These are phyloP conservation scores for Talaromyces liani DNA, from an alignment of 495 filamentous ascomycete species.

Conservation along the genomic window DNA sequence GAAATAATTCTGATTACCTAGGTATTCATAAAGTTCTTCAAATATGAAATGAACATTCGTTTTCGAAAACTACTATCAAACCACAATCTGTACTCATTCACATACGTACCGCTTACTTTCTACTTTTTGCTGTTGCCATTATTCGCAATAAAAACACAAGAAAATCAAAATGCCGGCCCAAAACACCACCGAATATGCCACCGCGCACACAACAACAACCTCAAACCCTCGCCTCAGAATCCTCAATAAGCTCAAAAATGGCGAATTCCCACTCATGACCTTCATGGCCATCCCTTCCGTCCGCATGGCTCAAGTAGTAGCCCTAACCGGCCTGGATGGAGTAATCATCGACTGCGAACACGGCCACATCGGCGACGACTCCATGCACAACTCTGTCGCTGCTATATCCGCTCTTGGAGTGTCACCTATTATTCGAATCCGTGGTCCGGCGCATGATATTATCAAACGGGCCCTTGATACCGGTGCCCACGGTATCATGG, in stretches of 20 bases:
- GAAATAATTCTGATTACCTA: not conserved
- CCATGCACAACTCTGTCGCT: slow-evolving; percentile 79
- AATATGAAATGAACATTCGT: not conserved
- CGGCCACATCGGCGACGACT: slow-evolving; percentile 45
- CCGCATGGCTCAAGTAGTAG: slow-evolving; percentile 28
- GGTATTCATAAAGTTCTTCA: not conserved
- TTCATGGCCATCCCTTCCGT: slow-evolving; percentile 33
- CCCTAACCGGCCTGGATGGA: slow-evolving; percentile 30
- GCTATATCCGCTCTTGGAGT: slow-evolving; percentile 60
- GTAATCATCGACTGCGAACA: slow-evolving; percentile 27
- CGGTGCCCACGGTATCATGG: slow-evolving; percentile 46
- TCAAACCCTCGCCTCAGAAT: slow-evolving; percentile 27
- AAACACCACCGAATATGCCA: slow-evolving; percentile 20
- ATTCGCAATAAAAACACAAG: not conserved
- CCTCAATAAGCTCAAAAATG: slow-evolving; percentile 25
- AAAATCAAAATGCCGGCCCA: not conserved
- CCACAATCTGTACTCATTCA: not conserved
- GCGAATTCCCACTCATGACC: slow-evolving; percentile 28
- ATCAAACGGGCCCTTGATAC: slow-evolving; percentile 54
- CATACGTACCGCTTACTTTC: not conserved
- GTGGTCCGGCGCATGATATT: slow-evolving; percentile 2
- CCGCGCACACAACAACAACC: slow-evolving; percentile 26
- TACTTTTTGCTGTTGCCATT: not conserved
- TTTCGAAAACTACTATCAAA: not conserved
- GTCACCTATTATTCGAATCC: slow-evolving; percentile 57